Base-by-base conservation (phyloP, 306 rosid species). In the Cucumis hystrix region DNA sequence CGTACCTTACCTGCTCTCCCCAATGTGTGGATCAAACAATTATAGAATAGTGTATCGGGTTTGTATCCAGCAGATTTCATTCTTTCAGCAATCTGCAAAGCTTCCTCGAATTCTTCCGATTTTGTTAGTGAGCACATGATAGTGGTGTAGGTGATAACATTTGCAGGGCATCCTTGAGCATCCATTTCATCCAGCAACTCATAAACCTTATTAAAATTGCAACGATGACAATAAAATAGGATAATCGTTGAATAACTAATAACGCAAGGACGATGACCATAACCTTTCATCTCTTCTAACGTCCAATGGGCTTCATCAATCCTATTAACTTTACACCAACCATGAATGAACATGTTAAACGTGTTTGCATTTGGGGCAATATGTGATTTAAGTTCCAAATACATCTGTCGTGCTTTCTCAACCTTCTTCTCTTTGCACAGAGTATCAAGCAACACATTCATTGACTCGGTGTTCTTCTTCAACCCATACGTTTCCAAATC, bases 281-380 rank as follows among this genome's bases (percentile, higher is more conserved):
- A 83, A 13, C 97, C 97, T 82, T 87, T 94, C 98, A 94, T 94
- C 86, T 94, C 98, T 75, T 89, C 86, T 25, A 92, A 84, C 0
- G 96, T 94, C 97, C 98, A 94, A 76, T 86, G 88, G 0, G 97
- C 97, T 86, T 94, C 97, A 2, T 94, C 97, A 16, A 90, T 90
- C 18, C 91, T 87, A 18, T 82, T 75, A 41, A 85, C 61, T 77
- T 94, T 91, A 91, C 95, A 92, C 97, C 97, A 94, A 39, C 98
- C 98, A 30, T 91, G 96, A 78, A 92, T 88, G 64, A 92, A 84
- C 80, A 89, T 92, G 81, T 92, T 94, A 57, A 90, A 94, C 3
- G 97, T 90, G 87, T 84, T 79, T 79, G 89, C 96, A 77, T 84
- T 84, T 2, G 98, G 93, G 10, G 86, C 75, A 75, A 94, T 87